Evolutionary conservation across 2,329 filamentous ascomycete species (phyloP), one percentile per base, ranked within the genome.

Genomic region (Colletotrichum salicis): DNA sequence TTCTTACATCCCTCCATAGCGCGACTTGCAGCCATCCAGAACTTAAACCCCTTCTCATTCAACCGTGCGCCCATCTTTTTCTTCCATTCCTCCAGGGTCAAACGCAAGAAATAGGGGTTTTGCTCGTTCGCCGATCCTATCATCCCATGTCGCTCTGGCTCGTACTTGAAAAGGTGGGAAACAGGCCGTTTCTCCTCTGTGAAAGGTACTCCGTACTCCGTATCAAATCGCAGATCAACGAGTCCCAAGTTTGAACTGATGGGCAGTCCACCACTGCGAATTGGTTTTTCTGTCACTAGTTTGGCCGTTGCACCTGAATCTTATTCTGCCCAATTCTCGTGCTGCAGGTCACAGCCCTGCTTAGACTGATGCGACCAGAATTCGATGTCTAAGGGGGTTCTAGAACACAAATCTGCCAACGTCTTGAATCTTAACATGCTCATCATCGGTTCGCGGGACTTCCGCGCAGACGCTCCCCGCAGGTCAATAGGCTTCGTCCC

Each of bases 101-200:
- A 3, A 55, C 57, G 64, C 68, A 71, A 27, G 22, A 45, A 71
- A 71, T 69, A 71, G 54, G 65, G 65, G 65, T 33, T 62, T 64
- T 19, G 24, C 27, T 35, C 33, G 35, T n/a, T 33, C 24, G 35
- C 33, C 22, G 35, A 41, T 51, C 55, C 55, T 29, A 37, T 60
- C 65, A 45, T 71, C 59, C 31, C 52, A 67, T 68, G 37, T 22
- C 22, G 41, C 11, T 51, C 27, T 22, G 27, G 1, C 22, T 29
- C 27, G 27, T 2, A 29, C 27, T 29, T 29, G 24, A 24, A 11
- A 48, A 48, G 41, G 19, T 19, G 41, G 41, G 41, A 2, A 22
- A 22, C 41, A 48, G 41, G 15, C 19, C 19, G 19, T 22, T 48
- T 48, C 19, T 48, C 19, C 41, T 48, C 41, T 48, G 19, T 19